Evolutionary conservation across 176 grass and related monocot genomes (phyloP), one percentile per base, ranked within the genome.

Genomic region (Carex littledalei): DNA sequence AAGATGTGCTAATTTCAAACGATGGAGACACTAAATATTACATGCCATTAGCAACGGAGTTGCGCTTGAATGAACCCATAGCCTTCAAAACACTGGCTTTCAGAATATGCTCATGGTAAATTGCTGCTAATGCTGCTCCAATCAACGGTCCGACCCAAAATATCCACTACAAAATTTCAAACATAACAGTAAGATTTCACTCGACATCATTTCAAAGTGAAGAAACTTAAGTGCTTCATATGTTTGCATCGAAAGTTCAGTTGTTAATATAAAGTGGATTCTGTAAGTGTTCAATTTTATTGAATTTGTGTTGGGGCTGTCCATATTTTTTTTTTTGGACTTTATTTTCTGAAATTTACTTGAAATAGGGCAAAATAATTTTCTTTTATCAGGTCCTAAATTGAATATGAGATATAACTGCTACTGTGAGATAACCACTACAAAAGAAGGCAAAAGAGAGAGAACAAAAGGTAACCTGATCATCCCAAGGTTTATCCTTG

Each of bases 41-140:
- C 2, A 32, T 18, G 64, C 64, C 59, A 62, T 26, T 50, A 24
- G 41, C 35, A 14, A 54, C 31, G 64, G 81, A 83, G 62, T 52
- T 67, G 21, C 61, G 61, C 39, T 56, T 60, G 72, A 90, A 90
- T 20, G 85, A 87, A 32, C 53, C 15, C 71, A 87, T 14, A 20
- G 88, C 84, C 47, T 89, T 89, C 6, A 86, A 7, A 1, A n/a
- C 79, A 34, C 72, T 50, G 34, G 65, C 88, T 77, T 81, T 72
- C 39, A 87, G 73, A 31, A 90, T 63, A 61, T 64, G 67, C 45
- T 90, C 73, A 83, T 90, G 80, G 71, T 90, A 90, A 76, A 84
- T 82, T 15, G 88, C 85, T 60, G 88, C 88, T 16, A 60, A 13
- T 41, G 61, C 57, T 1, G 88, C 88, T 71, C 88, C 85, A 41